phyloP scores from a whole-genome alignment of 2,329 filamentous ascomycete genomes.

The Ceratocystis eucalypticola region DNA sequence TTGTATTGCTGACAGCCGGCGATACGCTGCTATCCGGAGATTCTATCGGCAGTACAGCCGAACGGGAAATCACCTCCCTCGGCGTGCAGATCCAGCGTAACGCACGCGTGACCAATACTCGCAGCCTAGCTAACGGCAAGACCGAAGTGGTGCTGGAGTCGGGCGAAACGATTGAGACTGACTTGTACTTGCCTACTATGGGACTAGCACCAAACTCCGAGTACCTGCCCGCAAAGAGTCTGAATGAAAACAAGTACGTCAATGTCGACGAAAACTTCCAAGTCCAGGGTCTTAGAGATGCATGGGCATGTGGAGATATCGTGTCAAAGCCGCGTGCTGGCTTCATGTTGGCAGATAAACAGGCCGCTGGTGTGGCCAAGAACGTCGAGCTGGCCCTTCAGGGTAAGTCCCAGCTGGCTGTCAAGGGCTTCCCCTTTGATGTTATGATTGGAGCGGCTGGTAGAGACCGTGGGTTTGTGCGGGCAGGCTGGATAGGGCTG shows the following conservation, averaged over 20 bases:
- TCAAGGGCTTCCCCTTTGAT: conserved; percentile 38
- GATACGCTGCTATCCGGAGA: conserved; percentile 34
- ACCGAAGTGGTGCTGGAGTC: conserved; percentile 36
- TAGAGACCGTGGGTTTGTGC: conserved; percentile 37
- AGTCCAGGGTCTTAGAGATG: conserved; percentile 32
- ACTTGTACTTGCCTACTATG: conserved; percentile 44
- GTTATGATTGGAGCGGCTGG: conserved; percentile 37
- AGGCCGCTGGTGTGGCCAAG: conserved; percentile 39
- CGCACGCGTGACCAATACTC: conserved; percentile 30
- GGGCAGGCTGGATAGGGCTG: conserved; percentile 34
- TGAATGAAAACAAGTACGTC: conserved; percentile 34
- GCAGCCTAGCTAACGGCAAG: conserved; percentile 31
- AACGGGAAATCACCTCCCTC: conserved; percentile 39
- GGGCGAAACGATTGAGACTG: conserved; percentile 37
- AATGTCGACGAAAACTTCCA: conserved; percentile 38
- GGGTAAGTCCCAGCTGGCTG: conserved; percentile 31
- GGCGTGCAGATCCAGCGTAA: conserved; percentile 35
- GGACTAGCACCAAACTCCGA: conserved; percentile 43
- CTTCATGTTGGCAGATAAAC: conserved; percentile 47
- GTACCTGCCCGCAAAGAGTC: conserved; percentile 34
- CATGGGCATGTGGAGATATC: conserved; percentile 43
- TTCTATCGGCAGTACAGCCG: conserved; percentile 30
- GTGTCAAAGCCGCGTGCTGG: conserved; percentile 40
- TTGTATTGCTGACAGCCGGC: conserved; percentile 35
- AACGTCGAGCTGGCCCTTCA: conserved; percentile 38